Base-by-base conservation (phyloP, 495 filamentous ascomycete species). In the Cudoniella acicularis region DNA sequence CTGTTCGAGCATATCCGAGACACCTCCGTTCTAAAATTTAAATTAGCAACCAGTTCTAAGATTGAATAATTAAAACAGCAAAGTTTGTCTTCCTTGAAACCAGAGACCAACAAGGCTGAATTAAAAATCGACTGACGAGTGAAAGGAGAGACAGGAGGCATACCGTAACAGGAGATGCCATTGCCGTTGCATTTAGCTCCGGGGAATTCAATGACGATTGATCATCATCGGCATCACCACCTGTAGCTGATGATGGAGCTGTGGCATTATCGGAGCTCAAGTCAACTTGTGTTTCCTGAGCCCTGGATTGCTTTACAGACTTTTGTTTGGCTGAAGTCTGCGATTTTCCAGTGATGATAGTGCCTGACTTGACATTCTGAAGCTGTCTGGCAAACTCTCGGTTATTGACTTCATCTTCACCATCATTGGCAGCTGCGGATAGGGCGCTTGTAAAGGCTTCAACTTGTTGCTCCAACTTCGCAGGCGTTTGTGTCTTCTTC, bases 1-100 rank as follows among this genome's bases (percentile, higher is more conserved):
- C 17, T 88, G 76, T 72, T 94, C 91, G 20, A 96, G 83, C 91
- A 96, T 96, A 69, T 96, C 91, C 49, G 86, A 86, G 47, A 95
- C 82, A 64, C 85, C 89, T 17, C 78, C 80, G 41, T 72, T 76
- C 48, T 50, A 25, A 6, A 6, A 13, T 8, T 13, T 42, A 71
- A 70, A 16, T 24, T 24, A 26, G 48, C n/a, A 4, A 3, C 3
- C n/a, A 25, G 23, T 23, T 24, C n/a, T 4, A 25, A 50, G 10
- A 13, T 10, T 23, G 48, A 50, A 21, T 6, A 50, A 3, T 10
- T 23, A 10, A 25, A n/a, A 18, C 8, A 48, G 10, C 8, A 41
- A 8, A 16, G 16, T 9, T 41, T 8, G 16, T 16, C 36, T 41
- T 16, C 36, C 16, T 9, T 41, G 8, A 41, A n/a, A n/a, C n/a